Evolutionary conservation across 1,284 basidiomycete species (phyloP), one percentile per base, ranked within the genome.

Genomic region (Ustilago crameri): DNA sequence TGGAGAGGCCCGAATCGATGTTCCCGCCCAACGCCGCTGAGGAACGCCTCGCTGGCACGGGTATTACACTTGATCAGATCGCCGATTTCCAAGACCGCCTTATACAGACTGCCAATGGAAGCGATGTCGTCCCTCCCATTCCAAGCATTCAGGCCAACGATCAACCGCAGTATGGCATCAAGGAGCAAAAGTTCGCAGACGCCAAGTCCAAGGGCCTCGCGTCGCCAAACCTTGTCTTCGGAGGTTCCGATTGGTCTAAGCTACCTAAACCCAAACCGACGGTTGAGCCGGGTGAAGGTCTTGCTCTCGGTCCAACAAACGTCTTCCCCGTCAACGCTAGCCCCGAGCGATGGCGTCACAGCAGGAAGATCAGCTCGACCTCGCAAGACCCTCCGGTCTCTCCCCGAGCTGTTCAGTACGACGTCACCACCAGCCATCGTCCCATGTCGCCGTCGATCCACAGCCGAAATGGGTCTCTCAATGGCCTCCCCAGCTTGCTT

Each of bases 361-460:
- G 38, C 35, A 44, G 54, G 9, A 49, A 51, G 26, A 51, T 56
- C 5, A 60, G 46, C 50, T 47, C 55, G 7, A 15, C 42, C 7
- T 44, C 56, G n/a, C 66, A 59, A 9, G 60, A 64, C 18, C 49
- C 53, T 8, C 51, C 59, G 18, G 15, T 58, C 12, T 69, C 66
- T 17, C 66, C 66, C 9, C 48, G 71, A 26, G 74, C 72, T 12
- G 78, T 80, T 34, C 74, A 75, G 76, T 80, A 80, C 62, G 78
- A 80, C 35, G 78, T 80, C 27, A 80, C 78, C 10, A 66, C 69
- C 12, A 76, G 74, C 32, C 78, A 80, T 43, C 67, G 78, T 9
- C 78, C 78, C 17, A 79, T 72, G 1, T 80, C 78, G 12, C 76
- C 76, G 3, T 63, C 76, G 7, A 50, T 74, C 18, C 62, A 70